Base-by-base conservation (phyloP, 768 basidiomycete genomes). In the Tephrocybe sp. region DNA sequence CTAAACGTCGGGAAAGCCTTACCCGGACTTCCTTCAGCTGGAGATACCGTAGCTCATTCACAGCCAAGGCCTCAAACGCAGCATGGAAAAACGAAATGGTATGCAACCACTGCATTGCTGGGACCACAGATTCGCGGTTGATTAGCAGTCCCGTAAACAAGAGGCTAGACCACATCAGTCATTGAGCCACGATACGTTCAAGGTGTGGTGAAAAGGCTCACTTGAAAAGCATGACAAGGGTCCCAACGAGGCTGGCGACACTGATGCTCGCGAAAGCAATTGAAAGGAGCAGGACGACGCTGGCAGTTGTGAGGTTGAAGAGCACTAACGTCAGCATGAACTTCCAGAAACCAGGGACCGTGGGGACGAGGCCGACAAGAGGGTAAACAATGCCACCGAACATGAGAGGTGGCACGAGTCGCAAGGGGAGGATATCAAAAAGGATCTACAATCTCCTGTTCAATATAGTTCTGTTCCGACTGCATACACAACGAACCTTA, bases 221-320 rank as follows among this genome's bases (percentile, higher is more conserved):
- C 95, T 99, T 99, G 83, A 95, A 98, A 46, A 99, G 76, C 96
- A 99, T 98, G 59, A 97, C 80, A 53, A 98, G 68, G 3, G 93
- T 97, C 26, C 96, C 97, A n/a, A 93, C 82, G 51, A 98, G 72
- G 62, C 90, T 96, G 2, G 95, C 96, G 23, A 99, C 84, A 48
- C 91, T 86, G 31, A 84, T 85, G 65, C 85, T 91, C 46, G 85
- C 82, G 58, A 97, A 89, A 1, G 90, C 84, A 51, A 98, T 91
- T 19, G 92, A 95, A 32, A 99, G 74, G 68, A 93, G 79, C 4
- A 99, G 72, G 17, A 98, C 89, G 35, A 96, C 88, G 62, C 87
- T 91, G 23, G 95, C 93, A 1, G 97, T 95, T 1, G 95, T 90
- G 59, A 99, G 70, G 71, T 99, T 99, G 84, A 98, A 98, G 34